These are phyloP conservation scores for Mitragyna speciosa DNA, from an alignment of 257 asterid species.

Conservation along the genomic window DNA sequence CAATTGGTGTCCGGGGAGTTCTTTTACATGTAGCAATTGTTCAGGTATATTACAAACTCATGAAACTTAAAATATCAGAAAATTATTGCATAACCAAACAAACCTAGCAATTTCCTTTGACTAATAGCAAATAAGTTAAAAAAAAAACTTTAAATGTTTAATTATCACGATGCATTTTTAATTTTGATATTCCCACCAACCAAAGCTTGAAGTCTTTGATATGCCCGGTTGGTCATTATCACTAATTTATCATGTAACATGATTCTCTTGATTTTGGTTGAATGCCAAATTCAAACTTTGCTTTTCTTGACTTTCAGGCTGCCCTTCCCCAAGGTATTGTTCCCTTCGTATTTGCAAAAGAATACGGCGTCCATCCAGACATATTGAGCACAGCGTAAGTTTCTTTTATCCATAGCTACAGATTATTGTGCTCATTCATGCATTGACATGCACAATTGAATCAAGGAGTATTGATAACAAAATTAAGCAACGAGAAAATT, in stretches of 20 bases:
- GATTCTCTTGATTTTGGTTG: neutral
- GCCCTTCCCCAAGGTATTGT: constrained; percentile 95
- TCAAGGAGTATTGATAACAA: neutral
- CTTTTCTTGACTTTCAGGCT: constrained; percentile 51
- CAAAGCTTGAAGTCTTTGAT: neutral
- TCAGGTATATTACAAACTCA: constrained; percentile 47
- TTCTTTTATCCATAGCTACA: neutral
- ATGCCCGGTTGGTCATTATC: constrained; percentile 2
- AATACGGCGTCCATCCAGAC: constrained; percentile 85
- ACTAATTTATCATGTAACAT: neutral
- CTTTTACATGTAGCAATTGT: constrained; percentile 83
- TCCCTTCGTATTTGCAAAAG: constrained; percentile 87
- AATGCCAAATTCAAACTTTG: constrained; percentile 2
- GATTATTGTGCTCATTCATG: neutral
- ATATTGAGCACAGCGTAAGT: constrained; percentile 92
- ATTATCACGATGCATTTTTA: neutral
- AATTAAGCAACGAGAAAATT: too few relatives aligned
- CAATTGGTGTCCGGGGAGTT: constrained; percentile 83
- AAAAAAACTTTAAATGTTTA: neutral
- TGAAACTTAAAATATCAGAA: neutral
- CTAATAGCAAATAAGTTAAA: neutral
- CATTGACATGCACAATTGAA: neutral
- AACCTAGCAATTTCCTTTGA: neutral
- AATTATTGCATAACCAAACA: too few relatives aligned
- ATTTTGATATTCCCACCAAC: neutral